Evolutionary conservation across 2,329 filamentous ascomycete genomes (phyloP), one percentile per base, ranked within the genome.

Genomic region (Botrytis elliptica): DNA sequence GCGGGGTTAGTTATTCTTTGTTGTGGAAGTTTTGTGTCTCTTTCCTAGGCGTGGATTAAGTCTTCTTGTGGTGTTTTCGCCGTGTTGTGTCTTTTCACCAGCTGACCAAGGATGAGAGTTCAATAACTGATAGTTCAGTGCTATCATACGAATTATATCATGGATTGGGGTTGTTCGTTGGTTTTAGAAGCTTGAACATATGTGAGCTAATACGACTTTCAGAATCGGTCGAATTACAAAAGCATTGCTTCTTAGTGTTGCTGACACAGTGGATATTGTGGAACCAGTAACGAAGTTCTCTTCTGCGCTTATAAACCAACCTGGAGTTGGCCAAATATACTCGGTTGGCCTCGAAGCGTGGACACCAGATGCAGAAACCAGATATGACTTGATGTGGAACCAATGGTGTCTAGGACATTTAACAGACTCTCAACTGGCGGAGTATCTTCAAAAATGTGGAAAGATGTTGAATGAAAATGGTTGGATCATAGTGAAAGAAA

Each of bases 361-460:
- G 93, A 85, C 86, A 0, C 83, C 79, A 0, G 78, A 80, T 64
- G 79, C 82, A 10, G 80, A 80, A 33, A 78, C 82, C 14, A 81
- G 83, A 67, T 98, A 98, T 82, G 92, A 95, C 80, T 82, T 97
- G 64, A 90, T 98, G 75, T 97, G 93, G 93, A 91, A 89, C 70
- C 95, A 98, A 82, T 97, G 95, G 94, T 98, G 94, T 82, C 83
- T 95, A 12, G 92, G 93, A 38, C 92, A 98, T 81, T 84, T 97
- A 72, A 94, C 88, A 0, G 94, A 97, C 80, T 83, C 82, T 12
- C 90, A 97, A 81, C 81, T 98, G 6, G 85, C 92, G 1, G 84
- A 84, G 3, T 97, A 91, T 79, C 82, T 98, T 25, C 78, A 83
- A 73, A 85, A 88, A 40, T 93, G 93, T 80, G 87, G 86, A 66